A percentile compares a stretch with the other conserved stretches of the same genome.
These are phyloP conservation scores for Castanea sativa DNA, from an alignment of 306 rosid genomes.

Conservation along the genomic window DNA sequence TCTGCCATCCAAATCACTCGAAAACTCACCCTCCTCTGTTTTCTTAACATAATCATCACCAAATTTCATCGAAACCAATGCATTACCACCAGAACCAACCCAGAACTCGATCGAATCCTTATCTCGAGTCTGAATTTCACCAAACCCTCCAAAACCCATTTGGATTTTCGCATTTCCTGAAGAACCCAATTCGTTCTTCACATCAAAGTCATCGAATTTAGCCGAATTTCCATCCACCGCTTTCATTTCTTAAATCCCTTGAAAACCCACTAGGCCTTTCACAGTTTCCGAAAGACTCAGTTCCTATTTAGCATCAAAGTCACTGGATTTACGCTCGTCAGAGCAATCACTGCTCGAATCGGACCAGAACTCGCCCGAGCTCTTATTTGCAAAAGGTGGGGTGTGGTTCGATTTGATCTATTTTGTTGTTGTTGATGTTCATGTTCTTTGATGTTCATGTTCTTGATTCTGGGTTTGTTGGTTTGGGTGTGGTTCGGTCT, in stretches of 20 bases:
- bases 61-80: constrained; percentile 19
- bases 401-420: too few relatives aligned
- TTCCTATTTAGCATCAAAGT: constrained; percentile 23
- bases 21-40: constrained; percentile 1
- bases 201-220: constrained; percentile 28
- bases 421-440: too few relatives aligned
- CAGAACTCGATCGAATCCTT: constrained; percentile 31
- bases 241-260: constrained; percentile 17
- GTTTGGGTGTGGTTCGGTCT: too few relatives aligned
- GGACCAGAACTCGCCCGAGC: constrained; percentile 47
- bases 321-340: constrained; percentile 38
- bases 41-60: constrained; percentile 16
- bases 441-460: too few relatives aligned
- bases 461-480: too few relatives aligned
- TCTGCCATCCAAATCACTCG: constrained; percentile 23
- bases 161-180: constrained; percentile 3
- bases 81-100: constrained; percentile 42
- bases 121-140: constrained; percentile 13
- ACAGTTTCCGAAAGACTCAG: constrained; percentile 7
- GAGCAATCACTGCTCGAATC: constrained; percentile 63
- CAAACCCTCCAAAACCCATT: constrained; percentile 24
- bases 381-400: constrained; percentile 2
- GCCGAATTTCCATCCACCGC: constrained; percentile 7
- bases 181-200: constrained; percentile 4
- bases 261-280: neutral